Conservation (phyloP, 805 yeast genomes). For the Ogataea henricii region DNA sequence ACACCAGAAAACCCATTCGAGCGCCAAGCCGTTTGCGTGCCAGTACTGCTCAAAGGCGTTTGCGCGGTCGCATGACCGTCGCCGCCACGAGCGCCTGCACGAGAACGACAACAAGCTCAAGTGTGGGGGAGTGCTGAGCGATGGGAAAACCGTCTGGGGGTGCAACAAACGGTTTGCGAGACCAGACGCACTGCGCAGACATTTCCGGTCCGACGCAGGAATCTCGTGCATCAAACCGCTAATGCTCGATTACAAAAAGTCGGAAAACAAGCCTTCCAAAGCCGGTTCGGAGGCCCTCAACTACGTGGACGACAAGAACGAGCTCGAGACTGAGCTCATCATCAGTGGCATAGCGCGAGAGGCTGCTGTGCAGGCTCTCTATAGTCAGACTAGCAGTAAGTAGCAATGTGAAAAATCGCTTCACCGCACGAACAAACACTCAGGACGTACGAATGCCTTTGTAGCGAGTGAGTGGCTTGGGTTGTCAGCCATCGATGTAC, state of each 20-base stretch:
- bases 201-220: constrained; percentile 75
- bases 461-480: no score
- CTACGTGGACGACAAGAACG: constrained; percentile 3
- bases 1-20: constrained; percentile 57
- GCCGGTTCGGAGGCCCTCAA: not conserved
- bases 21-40: constrained; percentile 71
- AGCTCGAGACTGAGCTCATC: constrained; percentile 19
- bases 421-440: no score
- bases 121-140: constrained; percentile 62
- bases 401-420: no score
- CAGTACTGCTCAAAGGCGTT: constrained; percentile 64
- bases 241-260: constrained; percentile 51
- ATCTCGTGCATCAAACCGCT: constrained; percentile 66
- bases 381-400: constrained; percentile 3
- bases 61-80: constrained; percentile 76
- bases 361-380: constrained; percentile 23
- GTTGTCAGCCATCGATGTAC: no score
- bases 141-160: constrained; percentile 68
- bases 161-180: constrained; percentile 75
- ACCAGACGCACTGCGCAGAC: constrained; percentile 76
- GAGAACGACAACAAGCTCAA: constrained; percentile 69
- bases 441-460: no score
- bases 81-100: constrained; percentile 75
- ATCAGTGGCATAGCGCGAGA: constrained; percentile 25
- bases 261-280: constrained; percentile 6